Base-by-base conservation (phyloP, 139 green algal species). In the Mychonastes homosphaera region DNA sequence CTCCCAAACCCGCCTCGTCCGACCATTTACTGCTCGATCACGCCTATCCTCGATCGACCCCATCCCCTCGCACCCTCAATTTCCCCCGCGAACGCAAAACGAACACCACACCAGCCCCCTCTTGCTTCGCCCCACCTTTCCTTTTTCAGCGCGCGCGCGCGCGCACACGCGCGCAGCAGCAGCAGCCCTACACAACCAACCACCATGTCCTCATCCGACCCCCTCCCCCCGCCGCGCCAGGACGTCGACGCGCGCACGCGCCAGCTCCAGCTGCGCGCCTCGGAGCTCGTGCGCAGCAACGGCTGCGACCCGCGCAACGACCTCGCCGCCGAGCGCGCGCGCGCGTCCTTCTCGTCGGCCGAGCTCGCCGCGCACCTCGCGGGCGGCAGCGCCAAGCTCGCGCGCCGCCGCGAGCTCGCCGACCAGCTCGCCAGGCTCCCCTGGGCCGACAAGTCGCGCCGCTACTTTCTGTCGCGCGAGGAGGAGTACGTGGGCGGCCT, bases 401-500 rank as follows among this genome's bases (percentile, higher is more conserved):
- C 89, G 26, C 71, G 71, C 27, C 83, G 71, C 81, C 90, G 27
- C 18, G 69, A 76, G 35, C 70, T 95, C 24, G 68, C 73, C 2
- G 41, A 83, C 45, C 29, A 83, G 23, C 35, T 95, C 55, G 13
- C 63, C 1, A 62, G 68, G 4, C 73, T 72, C 3, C 33, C 69
- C 0, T 95, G 87, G 87, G 86, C 57, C 19, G 63, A 89, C 70
- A 95, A 95, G 62, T 72, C 36, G 35, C 47, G 75, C 13, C 79
- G 81, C 43, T 84, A 92, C 72, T 94, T 89, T 57, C 65, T 89
- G 16, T 77, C 62, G 0, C 64, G 88, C 9, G 74, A 90, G 54
- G 78, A 95, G 62, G 80, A 94, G 58, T 89, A 96, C 41, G 68
- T 85, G n/a, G 50, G 54, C 9, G 84, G 34, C 4, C 70, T 96